phyloP scores from a whole-genome alignment of 441 rosid genomes.

The Aleurites moluccanus region DNA sequence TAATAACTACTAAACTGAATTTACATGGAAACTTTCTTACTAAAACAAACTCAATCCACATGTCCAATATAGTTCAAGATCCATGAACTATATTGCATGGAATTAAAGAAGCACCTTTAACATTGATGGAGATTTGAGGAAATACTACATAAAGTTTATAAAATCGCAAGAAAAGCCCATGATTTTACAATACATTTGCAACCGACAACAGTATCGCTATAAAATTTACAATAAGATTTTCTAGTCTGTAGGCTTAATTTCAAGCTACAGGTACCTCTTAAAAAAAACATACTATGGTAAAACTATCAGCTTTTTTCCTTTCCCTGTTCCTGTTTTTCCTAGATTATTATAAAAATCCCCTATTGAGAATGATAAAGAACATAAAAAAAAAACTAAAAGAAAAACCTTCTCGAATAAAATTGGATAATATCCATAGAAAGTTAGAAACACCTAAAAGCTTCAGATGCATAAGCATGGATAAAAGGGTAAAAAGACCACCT shows the following conservation, averaged over 20 bases:
- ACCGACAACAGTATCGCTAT: background rate
- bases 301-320: no score
- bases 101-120: background rate
- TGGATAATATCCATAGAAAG: no score
- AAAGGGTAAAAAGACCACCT: no score
- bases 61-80: background rate
- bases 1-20: constrained; percentile 8
- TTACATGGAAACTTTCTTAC: background rate
- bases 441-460: no score
- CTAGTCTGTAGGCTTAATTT: background rate
- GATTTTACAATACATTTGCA: background rate
- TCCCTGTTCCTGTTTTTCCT: no score
- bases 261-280: background rate
- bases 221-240: no score
- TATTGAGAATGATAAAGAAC: no score
- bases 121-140: background rate
- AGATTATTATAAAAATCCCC: no score
- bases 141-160: background rate
- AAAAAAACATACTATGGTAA: background rate
- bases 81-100: background rate
- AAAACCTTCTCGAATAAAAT: no score
- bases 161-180: background rate
- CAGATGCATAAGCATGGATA: no score
- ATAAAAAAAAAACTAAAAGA: no score
- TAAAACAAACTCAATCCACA: background rate